Conservation (phyloP, 228 moss, liverwort and hornwort species). For the Sphagnum magellanicum region DNA sequence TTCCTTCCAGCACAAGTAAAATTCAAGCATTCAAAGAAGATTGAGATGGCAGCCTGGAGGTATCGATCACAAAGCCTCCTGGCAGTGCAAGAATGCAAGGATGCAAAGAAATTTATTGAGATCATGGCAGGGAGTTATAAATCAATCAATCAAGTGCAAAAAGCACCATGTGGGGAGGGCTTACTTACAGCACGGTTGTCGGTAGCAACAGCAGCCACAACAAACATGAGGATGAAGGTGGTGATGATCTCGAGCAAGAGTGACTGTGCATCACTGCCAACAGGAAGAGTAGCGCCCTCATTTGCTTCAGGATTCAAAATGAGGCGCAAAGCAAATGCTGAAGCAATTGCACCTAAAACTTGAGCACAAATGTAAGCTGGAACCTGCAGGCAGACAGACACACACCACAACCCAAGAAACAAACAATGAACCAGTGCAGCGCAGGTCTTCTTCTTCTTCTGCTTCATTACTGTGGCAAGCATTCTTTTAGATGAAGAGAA, state of each 20-base stretch:
- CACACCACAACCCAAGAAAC: not conserved
- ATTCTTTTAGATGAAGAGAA: not conserved
- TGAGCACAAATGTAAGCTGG: constrained; percentile 69
- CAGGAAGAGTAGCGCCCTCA: constrained; percentile 56
- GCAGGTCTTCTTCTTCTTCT: too few relatives aligned
- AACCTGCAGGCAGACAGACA: constrained; percentile 34
- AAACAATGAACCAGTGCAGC: not conserved
- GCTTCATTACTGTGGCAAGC: too few relatives aligned
- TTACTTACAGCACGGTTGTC: constrained; percentile 68
- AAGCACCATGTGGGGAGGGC: too few relatives aligned
- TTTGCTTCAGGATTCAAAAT: constrained; percentile 44
- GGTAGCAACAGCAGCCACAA: constrained; percentile 74
- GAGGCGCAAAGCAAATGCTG: constrained; percentile 46
- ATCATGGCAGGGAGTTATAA: too few relatives aligned
- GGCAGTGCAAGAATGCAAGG: too few relatives aligned
- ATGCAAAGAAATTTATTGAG: too few relatives aligned
- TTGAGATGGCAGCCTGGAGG: too few relatives aligned
- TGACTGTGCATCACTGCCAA: constrained; percentile 44
- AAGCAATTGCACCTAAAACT: constrained; percentile 31
- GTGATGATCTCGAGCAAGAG: constrained; percentile 61
- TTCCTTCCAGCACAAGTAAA: too few relatives aligned
- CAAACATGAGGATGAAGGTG: constrained; percentile 90
- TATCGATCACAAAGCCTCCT: too few relatives aligned
- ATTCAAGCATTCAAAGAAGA: too few relatives aligned
- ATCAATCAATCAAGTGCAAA: too few relatives aligned